Base-by-base conservation (phyloP, 2,329 filamentous ascomycete genomes). In the Penicillium corylophilum region DNA sequence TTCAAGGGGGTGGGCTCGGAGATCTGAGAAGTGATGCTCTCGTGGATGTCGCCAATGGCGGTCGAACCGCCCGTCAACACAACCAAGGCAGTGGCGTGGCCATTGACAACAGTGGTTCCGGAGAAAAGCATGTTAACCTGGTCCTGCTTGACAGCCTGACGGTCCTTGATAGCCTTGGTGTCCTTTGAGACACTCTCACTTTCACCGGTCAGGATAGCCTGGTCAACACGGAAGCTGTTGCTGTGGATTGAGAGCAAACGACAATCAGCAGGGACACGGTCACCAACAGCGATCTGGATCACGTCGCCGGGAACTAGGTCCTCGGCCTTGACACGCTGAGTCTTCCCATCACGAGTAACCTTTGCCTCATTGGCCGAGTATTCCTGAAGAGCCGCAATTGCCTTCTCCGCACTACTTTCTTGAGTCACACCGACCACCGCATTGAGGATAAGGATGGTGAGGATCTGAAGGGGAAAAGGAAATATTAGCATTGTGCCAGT, bases 321-420 rank as follows among this genome's bases (percentile, higher is more conserved):
- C 66, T 99, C 94, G n/a, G 94, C 94, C 79, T 94, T 95, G 76
- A 99, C 78, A 61, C 88, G 85, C 59, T 86, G 84, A 56, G 93
- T 79, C 63, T 87, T 83, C 45, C 93, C 91, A 76, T 93, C 86
- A 66, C 94, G 89, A 53, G 96, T 74, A 47, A 95, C 93, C 70
- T 93, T 99, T 63, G 94, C 93, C 74, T 96, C 90, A 74, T 97
- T 99, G 67, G 94, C 94, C 26, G 93, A 97, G 77, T 99, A 99
- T 82, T 99, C 93, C 76, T 99, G 94, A 51, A 99, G 83, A 40
- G 94, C 94, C 23, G 94, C 92, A 71, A 99, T 99, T 46, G 94
- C 94, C 78, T 97, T 96, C 74, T 99, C 94, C 60, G 94, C 94
- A 69, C 92, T 96, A 75, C 90, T 96, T 79, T 99, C 94, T 79